Conservation (phyloP, 345 rosid species). For the Syzygium oleosum region DNA sequence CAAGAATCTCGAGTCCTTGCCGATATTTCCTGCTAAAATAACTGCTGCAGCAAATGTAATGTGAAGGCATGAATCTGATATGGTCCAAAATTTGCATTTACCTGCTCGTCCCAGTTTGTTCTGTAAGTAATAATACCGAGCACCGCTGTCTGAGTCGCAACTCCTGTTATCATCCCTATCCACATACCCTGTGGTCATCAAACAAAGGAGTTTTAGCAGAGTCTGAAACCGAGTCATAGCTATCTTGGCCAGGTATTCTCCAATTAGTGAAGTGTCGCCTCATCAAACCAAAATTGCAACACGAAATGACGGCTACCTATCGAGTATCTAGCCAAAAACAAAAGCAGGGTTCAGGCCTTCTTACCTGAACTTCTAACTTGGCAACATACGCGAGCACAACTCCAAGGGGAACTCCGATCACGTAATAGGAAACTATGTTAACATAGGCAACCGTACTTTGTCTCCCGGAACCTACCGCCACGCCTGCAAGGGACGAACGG, state of each 20-base stretch:
- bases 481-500: conserved; percentile 6
- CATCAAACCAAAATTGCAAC: neutral
- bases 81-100: neutral
- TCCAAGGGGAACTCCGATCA: conserved; percentile 25
- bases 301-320: neutral
- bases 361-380: neutral
- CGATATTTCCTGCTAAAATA: neutral
- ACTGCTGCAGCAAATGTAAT: neutral
- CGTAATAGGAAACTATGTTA: conserved; percentile 18
- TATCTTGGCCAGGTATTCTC: neutral
- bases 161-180: conserved; percentile 33
- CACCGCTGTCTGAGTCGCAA: conserved; percentile 20
- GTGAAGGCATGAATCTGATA: neutral
- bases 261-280: neutral
- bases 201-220: neutral
- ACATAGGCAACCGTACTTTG: conserved; percentile 20
- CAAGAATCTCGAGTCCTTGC: neutral
- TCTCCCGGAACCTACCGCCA: conserved; percentile 20
- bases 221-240: neutral
- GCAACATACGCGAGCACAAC: conserved; percentile 5
- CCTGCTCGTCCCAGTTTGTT: conserved; percentile 13
- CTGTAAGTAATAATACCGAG: conserved; percentile 21
- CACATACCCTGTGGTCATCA: conserved; percentile 24
- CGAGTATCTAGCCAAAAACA: neutral
- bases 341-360: neutral